A percentile compares a stretch with the other conserved stretches of the same genome.
Evolutionary conservation across 106 monocot genomes (phyloP).

Genomic region (Dactylorhiza incarnata): DNA sequence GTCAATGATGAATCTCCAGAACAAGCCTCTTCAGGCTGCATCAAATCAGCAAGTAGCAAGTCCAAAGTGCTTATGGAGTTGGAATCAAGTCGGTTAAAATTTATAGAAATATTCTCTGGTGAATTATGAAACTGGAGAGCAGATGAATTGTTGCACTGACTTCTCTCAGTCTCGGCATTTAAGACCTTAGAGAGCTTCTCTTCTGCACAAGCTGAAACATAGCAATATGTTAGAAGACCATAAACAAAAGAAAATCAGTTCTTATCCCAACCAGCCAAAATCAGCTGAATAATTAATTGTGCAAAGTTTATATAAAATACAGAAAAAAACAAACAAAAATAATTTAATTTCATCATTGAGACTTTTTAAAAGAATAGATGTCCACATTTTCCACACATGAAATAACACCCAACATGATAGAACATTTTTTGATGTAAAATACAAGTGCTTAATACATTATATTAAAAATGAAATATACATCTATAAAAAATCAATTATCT

Average conservation of each 20-base stretch:
- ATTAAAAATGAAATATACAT: too few relatives aligned
- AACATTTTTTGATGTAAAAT: too few relatives aligned
- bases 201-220: slow-evolving; percentile 30
- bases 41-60: slow-evolving; percentile 40
- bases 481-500: too few relatives aligned
- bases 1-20: slow-evolving; percentile 45
- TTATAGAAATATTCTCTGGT: slow-evolving; percentile 23
- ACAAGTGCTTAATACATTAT: too few relatives aligned
- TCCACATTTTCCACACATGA: too few relatives aligned
- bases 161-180: slow-evolving; percentile 25
- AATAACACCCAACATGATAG: too few relatives aligned
- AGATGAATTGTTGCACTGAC: slow-evolving; percentile 12
- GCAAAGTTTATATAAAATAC: neutral
- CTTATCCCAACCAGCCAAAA: neutral
- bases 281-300: neutral
- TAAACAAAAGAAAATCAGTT: neutral
- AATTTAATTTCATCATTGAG: too few relatives aligned
- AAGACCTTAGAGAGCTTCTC: slow-evolving; percentile 28
- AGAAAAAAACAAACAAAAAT: neutral
- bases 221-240: neutral
- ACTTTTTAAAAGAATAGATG: too few relatives aligned
- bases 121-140: slow-evolving; percentile 10
- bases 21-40: slow-evolving; percentile 57
- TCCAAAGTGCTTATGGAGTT: slow-evolving; percentile 22
- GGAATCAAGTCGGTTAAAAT: slow-evolving; percentile 27